These are phyloP conservation scores for Dillenia turbinata DNA, from an alignment of 164 flowering plant genomes.

Conservation along the genomic window DNA sequence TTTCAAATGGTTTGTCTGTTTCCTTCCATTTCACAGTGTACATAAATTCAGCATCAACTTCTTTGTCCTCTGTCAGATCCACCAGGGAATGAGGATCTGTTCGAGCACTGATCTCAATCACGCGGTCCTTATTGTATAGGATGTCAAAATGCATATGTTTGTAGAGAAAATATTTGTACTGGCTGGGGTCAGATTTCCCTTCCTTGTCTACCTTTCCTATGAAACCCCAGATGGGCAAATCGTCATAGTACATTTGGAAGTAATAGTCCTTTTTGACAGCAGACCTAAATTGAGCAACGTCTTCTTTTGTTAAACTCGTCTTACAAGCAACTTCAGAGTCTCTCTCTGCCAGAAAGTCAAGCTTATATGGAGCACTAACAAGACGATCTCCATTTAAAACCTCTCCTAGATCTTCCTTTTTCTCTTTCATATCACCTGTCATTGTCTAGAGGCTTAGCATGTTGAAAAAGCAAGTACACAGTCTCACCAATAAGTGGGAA, in stretches of 20 bases:
- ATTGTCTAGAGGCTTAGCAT: too few relatives aligned
- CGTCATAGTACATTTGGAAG: conserved; percentile 74
- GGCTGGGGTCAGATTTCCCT: conserved; percentile 39
- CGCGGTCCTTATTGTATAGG: conserved; percentile 51
- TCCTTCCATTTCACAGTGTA: conserved; percentile 54
- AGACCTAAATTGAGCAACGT: conserved; percentile 43
- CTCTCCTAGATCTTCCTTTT: conserved; percentile 57
- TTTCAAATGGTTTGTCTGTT: conserved; percentile 45
- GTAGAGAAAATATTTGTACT: conserved; percentile 45
- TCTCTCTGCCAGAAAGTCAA: conserved; percentile 42
- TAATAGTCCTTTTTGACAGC: conserved; percentile 61
- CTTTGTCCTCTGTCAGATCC: conserved; percentile 51
- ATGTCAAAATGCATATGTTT: conserved; percentile 58
- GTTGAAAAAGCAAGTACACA: too few relatives aligned
- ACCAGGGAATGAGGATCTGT: conserved; percentile 40
- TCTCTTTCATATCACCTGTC: conserved; percentile 44
- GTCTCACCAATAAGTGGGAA: too few relatives aligned
- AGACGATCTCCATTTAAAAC: conserved; percentile 68
- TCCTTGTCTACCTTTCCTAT: conserved; percentile 54
- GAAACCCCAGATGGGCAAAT: conserved; percentile 69
- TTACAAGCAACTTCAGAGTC: conserved; percentile 41
- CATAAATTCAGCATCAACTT: conserved; percentile 39
- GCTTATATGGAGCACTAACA: conserved; percentile 56
- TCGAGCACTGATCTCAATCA: conserved; percentile 47
- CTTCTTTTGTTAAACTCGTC: conserved; percentile 34